Evolutionary conservation across 2,329 filamentous ascomycete genomes (phyloP).

Genomic region (Neurospora sp.): DNA sequence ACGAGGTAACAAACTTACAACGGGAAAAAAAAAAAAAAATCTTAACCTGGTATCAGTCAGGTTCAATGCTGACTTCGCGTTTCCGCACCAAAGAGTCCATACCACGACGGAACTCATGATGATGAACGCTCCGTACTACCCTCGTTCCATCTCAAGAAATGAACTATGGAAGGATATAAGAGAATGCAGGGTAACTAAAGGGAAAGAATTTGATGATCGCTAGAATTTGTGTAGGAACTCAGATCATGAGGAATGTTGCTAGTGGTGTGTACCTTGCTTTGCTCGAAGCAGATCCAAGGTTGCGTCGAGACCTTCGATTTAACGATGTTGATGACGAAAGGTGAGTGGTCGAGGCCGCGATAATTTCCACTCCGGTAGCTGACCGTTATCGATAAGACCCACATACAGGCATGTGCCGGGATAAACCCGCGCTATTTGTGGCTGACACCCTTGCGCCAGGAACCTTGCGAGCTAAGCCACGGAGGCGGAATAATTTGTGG

Average conservation of each 20-base stretch:
- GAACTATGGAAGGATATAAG: neutral
- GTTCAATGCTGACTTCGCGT: neutral
- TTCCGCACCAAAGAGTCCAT: neutral
- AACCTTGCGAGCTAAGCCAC: constrained; percentile 5
- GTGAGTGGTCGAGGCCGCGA: neutral
- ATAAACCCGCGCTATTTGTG: constrained; percentile 4
- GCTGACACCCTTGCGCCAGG: constrained; percentile 10
- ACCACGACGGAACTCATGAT: neutral
- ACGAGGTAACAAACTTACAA: neutral
- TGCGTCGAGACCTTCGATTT: neutral
- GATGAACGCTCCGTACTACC: neutral
- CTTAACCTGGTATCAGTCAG: neutral
- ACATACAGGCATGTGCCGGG: neutral
- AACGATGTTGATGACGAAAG: neutral
- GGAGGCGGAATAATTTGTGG: constrained; percentile 13
- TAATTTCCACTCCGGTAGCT: neutral
- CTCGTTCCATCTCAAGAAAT: neutral
- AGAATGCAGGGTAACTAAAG: neutral
- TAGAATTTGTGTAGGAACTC: neutral
- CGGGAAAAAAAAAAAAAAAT: neutral
- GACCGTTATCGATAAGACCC: neutral
- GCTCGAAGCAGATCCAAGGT: neutral
- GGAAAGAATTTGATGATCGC: neutral
- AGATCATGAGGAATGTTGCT: neutral
- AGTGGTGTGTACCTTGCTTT: neutral